Evolutionary conservation across 73 alveolate genomes (phyloP).

Genomic region (Paramecium caudatum): DNA sequence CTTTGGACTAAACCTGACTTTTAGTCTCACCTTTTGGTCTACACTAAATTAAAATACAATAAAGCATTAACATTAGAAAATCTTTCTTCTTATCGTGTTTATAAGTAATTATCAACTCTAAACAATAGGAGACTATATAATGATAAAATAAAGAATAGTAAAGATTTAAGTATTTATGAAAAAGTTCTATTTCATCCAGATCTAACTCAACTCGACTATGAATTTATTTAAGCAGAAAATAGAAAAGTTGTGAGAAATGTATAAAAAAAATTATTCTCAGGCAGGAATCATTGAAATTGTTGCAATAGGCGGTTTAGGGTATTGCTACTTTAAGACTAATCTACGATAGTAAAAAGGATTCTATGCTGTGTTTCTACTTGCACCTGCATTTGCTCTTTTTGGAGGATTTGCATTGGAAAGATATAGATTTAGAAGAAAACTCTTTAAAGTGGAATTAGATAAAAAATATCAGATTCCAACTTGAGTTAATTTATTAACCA

Average conservation of each 20-base stretch:
- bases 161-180: slow-evolving; percentile 26
- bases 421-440: not conserved
- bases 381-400: slow-evolving; percentile 26
- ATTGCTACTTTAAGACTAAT: slow-evolving; percentile 5
- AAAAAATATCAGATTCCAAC: slow-evolving; percentile 23
- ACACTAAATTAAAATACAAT: slow-evolving; percentile 14
- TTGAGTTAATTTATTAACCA: too few species aligned
- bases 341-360: slow-evolving; percentile 3
- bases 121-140: slow-evolving; percentile 18
- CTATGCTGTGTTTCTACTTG: not conserved
- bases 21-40: slow-evolving; percentile 27
- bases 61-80: slow-evolving; percentile 14
- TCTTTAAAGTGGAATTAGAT: slow-evolving; percentile 40
- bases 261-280: not conserved
- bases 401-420: slow-evolving; percentile 33
- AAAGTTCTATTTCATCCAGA: slow-evolving; percentile 51
- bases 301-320: slow-evolving; percentile 30
- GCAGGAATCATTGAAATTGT: slow-evolving; percentile 48
- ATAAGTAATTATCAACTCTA: not conserved
- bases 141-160: slow-evolving; percentile 39
- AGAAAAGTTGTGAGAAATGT: slow-evolving; percentile 53
- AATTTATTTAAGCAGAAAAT: slow-evolving; percentile 15
- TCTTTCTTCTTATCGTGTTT: slow-evolving; percentile 23
- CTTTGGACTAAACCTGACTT: slow-evolving; percentile 62
- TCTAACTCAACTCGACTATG: slow-evolving; percentile 26